phyloP scores from a whole-genome alignment of 768 basidiomycete species.

The Calocybe gangraenosa region DNA sequence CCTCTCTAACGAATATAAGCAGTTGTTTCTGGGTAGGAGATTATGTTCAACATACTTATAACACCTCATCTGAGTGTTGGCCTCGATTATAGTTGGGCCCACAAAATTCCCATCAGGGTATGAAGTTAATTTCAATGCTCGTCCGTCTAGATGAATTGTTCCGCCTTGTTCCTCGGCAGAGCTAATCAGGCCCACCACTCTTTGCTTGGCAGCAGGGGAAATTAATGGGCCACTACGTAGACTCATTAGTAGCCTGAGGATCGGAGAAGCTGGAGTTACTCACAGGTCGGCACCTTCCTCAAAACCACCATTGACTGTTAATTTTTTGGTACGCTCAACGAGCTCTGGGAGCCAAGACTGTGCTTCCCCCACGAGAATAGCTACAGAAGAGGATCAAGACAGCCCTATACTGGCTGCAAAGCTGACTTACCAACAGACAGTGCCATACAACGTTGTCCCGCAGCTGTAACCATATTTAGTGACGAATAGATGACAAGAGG shows the following conservation, averaged over 20 bases:
- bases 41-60: slow-evolving; percentile 59
- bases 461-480: slow-evolving; percentile 46
- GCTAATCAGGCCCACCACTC: slow-evolving; percentile 70
- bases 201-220: slow-evolving; percentile 75
- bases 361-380: slow-evolving; percentile 77
- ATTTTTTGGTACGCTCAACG: slow-evolving; percentile 69
- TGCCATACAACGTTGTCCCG: slow-evolving; percentile 97
- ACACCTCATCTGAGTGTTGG: slow-evolving; percentile 75
- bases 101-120: slow-evolving; percentile 93
- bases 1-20: slow-evolving; percentile 50
- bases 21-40: slow-evolving; percentile 6
- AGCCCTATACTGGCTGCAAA: neutral
- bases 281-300: slow-evolving; percentile 82
- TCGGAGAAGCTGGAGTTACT: slow-evolving; percentile 12
- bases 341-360: slow-evolving; percentile 84
- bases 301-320: slow-evolving; percentile 89
- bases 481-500: slow-evolving; percentile 3
- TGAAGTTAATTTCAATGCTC: slow-evolving; percentile 57
- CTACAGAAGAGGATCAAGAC: slow-evolving; percentile 27
- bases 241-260: slow-evolving; percentile 5
- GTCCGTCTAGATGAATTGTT: slow-evolving; percentile 82
- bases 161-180: slow-evolving; percentile 81
- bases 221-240: slow-evolving; percentile 66
- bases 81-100: slow-evolving; percentile 88
- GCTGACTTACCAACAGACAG: slow-evolving; percentile 72